Conservation (phyloP, 176 grass and related monocot species). For the Carex myosuroides region DNA sequence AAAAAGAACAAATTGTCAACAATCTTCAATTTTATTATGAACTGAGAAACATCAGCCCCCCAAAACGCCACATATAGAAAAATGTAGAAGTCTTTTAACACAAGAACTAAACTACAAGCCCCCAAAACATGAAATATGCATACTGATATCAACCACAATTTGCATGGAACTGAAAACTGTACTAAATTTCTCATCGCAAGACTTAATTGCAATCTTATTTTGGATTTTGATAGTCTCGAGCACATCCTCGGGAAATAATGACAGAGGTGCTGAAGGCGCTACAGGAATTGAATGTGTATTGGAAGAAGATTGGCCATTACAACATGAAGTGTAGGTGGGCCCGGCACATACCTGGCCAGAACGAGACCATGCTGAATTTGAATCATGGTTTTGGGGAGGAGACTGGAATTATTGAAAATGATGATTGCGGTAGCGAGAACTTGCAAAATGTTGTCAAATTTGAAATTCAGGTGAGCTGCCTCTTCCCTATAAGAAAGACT, state of each 20-base stretch:
- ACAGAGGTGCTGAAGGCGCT: conserved; percentile 67
- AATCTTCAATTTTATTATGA: background rate
- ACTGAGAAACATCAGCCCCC: background rate
- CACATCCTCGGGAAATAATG: conserved; percentile 79
- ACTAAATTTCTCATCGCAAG: background rate
- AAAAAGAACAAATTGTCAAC: background rate
- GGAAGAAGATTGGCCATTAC: conserved; percentile 90
- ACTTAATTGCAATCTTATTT: conserved; percentile 12
- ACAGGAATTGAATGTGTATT: conserved; percentile 69
- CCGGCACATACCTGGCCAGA: conserved; percentile 38
- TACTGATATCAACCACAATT: background rate
- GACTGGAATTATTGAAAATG: conserved; percentile 53
- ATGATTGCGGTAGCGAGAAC: conserved; percentile 19
- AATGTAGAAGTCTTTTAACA: background rate
- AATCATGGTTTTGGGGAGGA: conserved; percentile 47
- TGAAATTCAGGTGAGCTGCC: conserved; percentile 64
- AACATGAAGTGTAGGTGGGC: conserved; percentile 87
- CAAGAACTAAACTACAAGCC: background rate
- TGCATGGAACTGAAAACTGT: background rate
- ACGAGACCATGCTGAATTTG: conserved; percentile 44
- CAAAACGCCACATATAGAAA: background rate
- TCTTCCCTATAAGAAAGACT: background rate
- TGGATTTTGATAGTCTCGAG: conserved; percentile 42
- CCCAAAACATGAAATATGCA: background rate
- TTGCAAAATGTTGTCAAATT: conserved; percentile 56